Percentiles rank a stretch among this genome's conserved stretches.
Evolutionary conservation across 1,284 basidiomycete genomes (phyloP).

Genomic region (Volvariella volvacea): DNA sequence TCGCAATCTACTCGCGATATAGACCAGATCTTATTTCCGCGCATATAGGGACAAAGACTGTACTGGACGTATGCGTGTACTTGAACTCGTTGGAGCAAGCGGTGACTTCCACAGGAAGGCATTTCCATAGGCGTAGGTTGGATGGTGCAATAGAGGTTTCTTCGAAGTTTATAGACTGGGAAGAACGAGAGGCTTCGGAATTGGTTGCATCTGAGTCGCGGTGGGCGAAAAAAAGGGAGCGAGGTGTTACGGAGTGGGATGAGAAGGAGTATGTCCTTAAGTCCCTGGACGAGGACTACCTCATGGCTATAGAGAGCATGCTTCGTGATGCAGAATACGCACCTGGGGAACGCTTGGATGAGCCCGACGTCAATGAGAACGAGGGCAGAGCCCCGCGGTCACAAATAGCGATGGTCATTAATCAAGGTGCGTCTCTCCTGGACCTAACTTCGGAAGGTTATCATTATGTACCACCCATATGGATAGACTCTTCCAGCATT

Average conservation of each 20-base stretch:
- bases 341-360: background rate
- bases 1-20: constrained; percentile 57
- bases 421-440: too few relatives aligned
- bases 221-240: constrained; percentile 16
- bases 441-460: too few relatives aligned
- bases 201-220: constrained; percentile 27
- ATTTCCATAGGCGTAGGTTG: constrained; percentile 15
- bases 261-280: constrained; percentile 27
- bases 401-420: too few relatives aligned
- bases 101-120: constrained; percentile 9
- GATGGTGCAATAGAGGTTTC: constrained; percentile 52
- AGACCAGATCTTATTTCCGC: constrained; percentile 67
- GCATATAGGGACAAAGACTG: constrained; percentile 55
- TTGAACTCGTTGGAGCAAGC: constrained; percentile 43
- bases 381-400: background rate
- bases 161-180: constrained; percentile 49
- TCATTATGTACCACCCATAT: too few relatives aligned
- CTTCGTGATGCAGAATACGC: constrained; percentile 30
- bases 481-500: too few relatives aligned
- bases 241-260: background rate
- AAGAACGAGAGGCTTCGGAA: constrained; percentile 46
- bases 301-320: constrained; percentile 42
- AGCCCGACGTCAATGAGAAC: too few relatives aligned
- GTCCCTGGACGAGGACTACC: constrained; percentile 26
- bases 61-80: constrained; percentile 56